Evolutionary conservation across 176 grass and related monocot species (phyloP), one percentile per base, ranked within the genome.

Genomic region (Alloteropsis semialata): DNA sequence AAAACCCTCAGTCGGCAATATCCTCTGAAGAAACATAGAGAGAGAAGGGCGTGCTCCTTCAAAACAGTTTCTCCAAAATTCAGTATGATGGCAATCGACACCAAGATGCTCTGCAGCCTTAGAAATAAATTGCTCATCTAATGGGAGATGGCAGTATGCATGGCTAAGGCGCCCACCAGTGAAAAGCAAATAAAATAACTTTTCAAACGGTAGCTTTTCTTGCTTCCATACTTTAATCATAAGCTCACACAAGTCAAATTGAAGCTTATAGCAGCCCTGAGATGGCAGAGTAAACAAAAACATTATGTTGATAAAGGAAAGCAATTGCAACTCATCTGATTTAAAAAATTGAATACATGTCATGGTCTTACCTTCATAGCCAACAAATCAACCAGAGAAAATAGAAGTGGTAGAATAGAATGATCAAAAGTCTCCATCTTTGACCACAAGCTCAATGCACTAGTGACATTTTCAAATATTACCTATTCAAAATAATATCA

Each of bases 301-400:
- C n/a, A 65, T 80, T 87, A 92, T 77, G 25, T 72, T 72, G 56
- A 55, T 62, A 54, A 77, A 77, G 25, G 36, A 64, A 46, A 89
- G 28, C 21, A 72, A 71, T 46, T 76, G 64, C 9, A 72, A 55
- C 55, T 76, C 57, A 38, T 64, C 28, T 22, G 48, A 81, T 25
- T 43, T 51, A 80, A 39, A n/a, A 55, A 68, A 51, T 14, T 61
- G 16, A 83, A 72, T 49, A 21, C 5, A 60, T 78, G 37, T 24
- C 17, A 15, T 49, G 27, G 45, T 17, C 67, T 70, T 89, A 91
- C 96, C 90, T 98, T 98, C 64, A 95, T 74, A 29, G 89, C 79
- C 51, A 98, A 61, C 69, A 98, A 84, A 88, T 98, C 96, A 87
- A 91, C 72, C 18, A 95, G 54, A 75, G 91, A 91, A 89, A 92